Conservation (phyloP, 2,329 filamentous ascomycete genomes). For the Talaromyces albobiverticillius region DNA sequence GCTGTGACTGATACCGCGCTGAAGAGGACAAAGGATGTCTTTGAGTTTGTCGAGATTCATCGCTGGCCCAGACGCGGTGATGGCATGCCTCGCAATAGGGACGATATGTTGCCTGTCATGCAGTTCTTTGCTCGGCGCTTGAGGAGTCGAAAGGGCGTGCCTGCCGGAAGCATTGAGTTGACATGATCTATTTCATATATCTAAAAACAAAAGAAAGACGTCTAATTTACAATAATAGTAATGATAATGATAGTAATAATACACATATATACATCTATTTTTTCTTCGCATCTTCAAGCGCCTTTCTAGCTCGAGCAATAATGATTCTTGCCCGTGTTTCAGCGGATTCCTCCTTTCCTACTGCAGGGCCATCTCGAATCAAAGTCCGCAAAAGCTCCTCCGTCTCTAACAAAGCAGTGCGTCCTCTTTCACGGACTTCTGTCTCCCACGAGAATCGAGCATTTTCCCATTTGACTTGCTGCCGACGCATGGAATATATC, state of each 20-base stretch:
- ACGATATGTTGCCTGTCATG: conserved; percentile 91
- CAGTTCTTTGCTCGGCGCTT: conserved; percentile 58
- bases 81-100: conserved; percentile 75
- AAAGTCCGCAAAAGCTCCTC: conserved; percentile 50
- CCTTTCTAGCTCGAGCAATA: conserved; percentile 46
- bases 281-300: conserved; percentile 37
- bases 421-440: conserved; percentile 56
- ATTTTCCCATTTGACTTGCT: conserved; percentile 59
- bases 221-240: background rate
- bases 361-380: conserved; percentile 40
- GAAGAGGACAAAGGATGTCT: conserved; percentile 63
- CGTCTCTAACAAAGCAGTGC: conserved; percentile 53
- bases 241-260: background rate
- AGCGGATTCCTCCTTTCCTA: conserved; percentile 36
- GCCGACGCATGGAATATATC: conserved; percentile 54
- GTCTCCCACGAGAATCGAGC: conserved; percentile 52
- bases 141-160: conserved; percentile 44
- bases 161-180: conserved; percentile 45
- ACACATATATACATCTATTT: conserved; percentile 12
- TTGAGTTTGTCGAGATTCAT: conserved; percentile 64
- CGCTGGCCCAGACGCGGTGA: conserved; percentile 70
- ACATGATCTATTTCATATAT: conserved; percentile 20
- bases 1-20: conserved; percentile 63
- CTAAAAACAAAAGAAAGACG: background rate
- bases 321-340: conserved; percentile 43